Conservation (phyloP, 2,329 filamentous ascomycete genomes). For the Rhytidhysteron rufulum region DNA sequence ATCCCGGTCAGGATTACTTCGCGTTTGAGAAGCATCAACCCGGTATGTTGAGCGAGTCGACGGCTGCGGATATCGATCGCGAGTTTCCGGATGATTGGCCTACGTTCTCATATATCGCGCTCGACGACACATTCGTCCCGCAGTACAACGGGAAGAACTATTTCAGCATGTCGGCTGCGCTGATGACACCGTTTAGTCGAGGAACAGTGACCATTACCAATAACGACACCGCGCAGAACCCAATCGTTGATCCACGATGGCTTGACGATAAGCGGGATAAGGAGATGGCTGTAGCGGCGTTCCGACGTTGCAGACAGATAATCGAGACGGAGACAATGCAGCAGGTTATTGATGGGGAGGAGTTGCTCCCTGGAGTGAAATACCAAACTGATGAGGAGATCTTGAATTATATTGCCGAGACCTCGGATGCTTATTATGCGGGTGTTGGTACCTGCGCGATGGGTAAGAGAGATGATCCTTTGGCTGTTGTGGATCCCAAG, state of each 20-base stretch:
- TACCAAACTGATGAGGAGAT: conserved; percentile 24
- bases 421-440: conserved; percentile 19
- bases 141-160: conserved; percentile 19
- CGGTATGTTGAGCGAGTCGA: conserved; percentile 8
- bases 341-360: conserved; percentile 17
- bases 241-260: conserved; percentile 34
- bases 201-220: conserved; percentile 33
- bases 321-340: conserved; percentile 20
- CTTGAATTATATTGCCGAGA: conserved; percentile 13
- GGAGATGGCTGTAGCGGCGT: conserved; percentile 26
- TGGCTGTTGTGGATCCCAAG: conserved; percentile 25
- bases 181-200: conserved; percentile 31
- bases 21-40: conserved; percentile 10
- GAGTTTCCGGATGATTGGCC: conserved; percentile 21
- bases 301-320: conserved; percentile 26
- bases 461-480: conserved; percentile 15
- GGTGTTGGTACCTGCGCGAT: conserved; percentile 17
- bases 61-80: conserved; percentile 5
- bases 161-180: conserved; percentile 24
- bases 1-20: too few relatives aligned
- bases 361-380: conserved; percentile 22
- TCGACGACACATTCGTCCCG: too few relatives aligned
- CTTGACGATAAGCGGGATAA: conserved; percentile 28
- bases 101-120: conserved; percentile 24
- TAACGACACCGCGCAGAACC: conserved; percentile 19